phyloP scores from a whole-genome alignment of 2,329 filamentous ascomycete genomes.

The Periglandula ipomoeae region DNA sequence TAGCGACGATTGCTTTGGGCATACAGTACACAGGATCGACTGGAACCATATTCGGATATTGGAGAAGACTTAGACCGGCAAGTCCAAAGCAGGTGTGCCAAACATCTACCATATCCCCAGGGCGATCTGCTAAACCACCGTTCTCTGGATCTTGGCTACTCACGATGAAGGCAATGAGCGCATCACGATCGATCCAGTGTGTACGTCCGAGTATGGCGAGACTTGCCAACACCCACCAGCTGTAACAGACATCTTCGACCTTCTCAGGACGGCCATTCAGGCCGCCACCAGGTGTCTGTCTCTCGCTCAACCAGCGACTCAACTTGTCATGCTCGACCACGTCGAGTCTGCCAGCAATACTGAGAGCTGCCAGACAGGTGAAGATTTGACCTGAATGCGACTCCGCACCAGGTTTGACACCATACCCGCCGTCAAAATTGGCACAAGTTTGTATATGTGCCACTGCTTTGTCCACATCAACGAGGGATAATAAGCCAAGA shows the following conservation, averaged over 20 bases:
- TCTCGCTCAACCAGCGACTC: slow-evolving; percentile 84
- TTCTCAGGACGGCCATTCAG: slow-evolving; percentile 95
- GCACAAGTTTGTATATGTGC: slow-evolving; percentile 70
- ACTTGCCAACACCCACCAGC: slow-evolving; percentile 96
- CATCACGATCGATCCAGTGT: slow-evolving; percentile 86
- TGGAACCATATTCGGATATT: slow-evolving; percentile 64
- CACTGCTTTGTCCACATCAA: slow-evolving; percentile 75
- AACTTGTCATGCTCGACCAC: slow-evolving; percentile 74
- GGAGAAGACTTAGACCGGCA: slow-evolving; percentile 77
- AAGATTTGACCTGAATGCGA: slow-evolving; percentile 95
- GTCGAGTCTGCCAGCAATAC: slow-evolving; percentile 75
- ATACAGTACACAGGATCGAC: slow-evolving; percentile 87
- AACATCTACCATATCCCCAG: slow-evolving; percentile 92
- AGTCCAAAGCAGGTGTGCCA: slow-evolving; percentile 91
- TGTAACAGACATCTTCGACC: slow-evolving; percentile 93
- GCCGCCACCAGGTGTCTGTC: slow-evolving; percentile 78
- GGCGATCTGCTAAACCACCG: slow-evolving; percentile 83
- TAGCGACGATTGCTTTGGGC: slow-evolving; percentile 57
- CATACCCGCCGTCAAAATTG: slow-evolving; percentile 94
- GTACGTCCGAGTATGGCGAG: slow-evolving; percentile 78
- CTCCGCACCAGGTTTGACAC: slow-evolving; percentile 80
- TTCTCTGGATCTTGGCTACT: slow-evolving; percentile 76
- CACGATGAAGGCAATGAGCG: slow-evolving; percentile 74
- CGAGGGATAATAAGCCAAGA: slow-evolving; percentile 59
- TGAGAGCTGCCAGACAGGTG: slow-evolving; percentile 80